These are phyloP conservation scores for Magnolia kwangsiensis DNA, from an alignment of 164 flowering plant species.

Conservation along the genomic window DNA sequence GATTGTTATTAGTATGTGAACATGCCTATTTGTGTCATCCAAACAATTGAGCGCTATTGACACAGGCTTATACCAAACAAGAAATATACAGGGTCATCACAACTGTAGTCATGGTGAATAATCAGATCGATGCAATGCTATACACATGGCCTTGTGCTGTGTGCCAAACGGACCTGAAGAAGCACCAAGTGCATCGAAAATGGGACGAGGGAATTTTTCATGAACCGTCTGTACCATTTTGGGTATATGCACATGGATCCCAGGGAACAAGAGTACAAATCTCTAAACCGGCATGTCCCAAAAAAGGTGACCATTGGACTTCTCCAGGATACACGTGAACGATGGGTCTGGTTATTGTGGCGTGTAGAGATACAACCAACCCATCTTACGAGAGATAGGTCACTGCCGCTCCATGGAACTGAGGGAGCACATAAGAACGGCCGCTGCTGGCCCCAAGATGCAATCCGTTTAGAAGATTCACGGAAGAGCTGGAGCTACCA, in stretches of 20 bases:
- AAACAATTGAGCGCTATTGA: too few relatives aligned
- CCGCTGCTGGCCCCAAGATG: neutral
- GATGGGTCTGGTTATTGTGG: neutral
- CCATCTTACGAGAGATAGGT: neutral
- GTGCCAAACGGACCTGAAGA: too few relatives aligned
- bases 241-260: neutral
- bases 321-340: neutral
- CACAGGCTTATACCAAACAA: too few relatives aligned
- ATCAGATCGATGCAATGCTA: too few relatives aligned
- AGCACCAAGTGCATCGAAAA: too few relatives aligned
- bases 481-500: conserved; percentile 7
- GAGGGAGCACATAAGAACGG: neutral
- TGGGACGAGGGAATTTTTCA: too few relatives aligned
- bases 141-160: too few relatives aligned
- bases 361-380: neutral
- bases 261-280: neutral
- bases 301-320: neutral
- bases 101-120: too few relatives aligned
- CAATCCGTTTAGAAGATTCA: neutral
- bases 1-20: too few relatives aligned
- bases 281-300: neutral
- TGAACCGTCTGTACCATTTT: neutral
- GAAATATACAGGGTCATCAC: too few relatives aligned
- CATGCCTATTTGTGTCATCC: too few relatives aligned
- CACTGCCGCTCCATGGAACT: neutral